These are phyloP conservation scores for Stromatinia cepivora DNA, from an alignment of 2,329 filamentous ascomycete species.

Conservation along the genomic window DNA sequence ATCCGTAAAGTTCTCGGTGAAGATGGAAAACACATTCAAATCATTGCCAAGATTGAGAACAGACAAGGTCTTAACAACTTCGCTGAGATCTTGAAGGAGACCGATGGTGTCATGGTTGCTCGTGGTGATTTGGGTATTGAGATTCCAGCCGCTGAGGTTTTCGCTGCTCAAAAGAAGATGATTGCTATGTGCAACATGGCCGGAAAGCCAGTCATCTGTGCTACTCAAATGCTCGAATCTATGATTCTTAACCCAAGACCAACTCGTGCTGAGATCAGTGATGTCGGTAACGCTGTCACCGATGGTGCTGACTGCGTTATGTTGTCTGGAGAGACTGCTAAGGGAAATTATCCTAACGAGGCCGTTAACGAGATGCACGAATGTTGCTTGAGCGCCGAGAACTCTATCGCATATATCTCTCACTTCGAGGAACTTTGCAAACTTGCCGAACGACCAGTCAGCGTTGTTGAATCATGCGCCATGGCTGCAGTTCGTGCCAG, in stretches of 20 bases:
- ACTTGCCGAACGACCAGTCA: slow-evolving; percentile 78
- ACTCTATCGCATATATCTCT: slow-evolving; percentile 94
- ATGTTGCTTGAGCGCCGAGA: slow-evolving; percentile 93
- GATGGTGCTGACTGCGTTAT: slow-evolving; percentile 99
- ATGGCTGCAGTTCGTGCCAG: slow-evolving; percentile 96
- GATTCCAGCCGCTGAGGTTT: slow-evolving; percentile 97
- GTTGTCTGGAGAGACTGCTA: slow-evolving; percentile 98
- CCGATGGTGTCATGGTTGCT: slow-evolving; percentile 99
- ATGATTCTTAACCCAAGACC: slow-evolving; percentile 99
- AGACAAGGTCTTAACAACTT: slow-evolving; percentile 99
- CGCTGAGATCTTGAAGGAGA: slow-evolving; percentile 90
- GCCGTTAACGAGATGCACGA: slow-evolving; percentile 98
- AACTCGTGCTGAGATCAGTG: slow-evolving; percentile 96
- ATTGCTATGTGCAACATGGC: slow-evolving; percentile 99
- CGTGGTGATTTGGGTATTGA: slow-evolving; percentile 98
- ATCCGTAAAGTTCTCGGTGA: slow-evolving; percentile 90
- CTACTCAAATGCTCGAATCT: slow-evolving; percentile 99
- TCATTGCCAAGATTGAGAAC: slow-evolving; percentile 99
- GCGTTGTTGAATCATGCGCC: slow-evolving; percentile 88
- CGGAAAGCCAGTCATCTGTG: slow-evolving; percentile 98
- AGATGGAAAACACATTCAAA: slow-evolving; percentile 94
- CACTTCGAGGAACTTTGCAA: slow-evolving; percentile 94
- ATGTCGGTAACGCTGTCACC: slow-evolving; percentile 96
- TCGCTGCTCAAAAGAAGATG: slow-evolving; percentile 99
- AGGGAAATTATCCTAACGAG: slow-evolving; percentile 91